Percentiles rank a stretch among this genome's conserved stretches.
Conservation (phyloP, 495 filamentous ascomycete genomes). For the Xylaria castorea region DNA sequence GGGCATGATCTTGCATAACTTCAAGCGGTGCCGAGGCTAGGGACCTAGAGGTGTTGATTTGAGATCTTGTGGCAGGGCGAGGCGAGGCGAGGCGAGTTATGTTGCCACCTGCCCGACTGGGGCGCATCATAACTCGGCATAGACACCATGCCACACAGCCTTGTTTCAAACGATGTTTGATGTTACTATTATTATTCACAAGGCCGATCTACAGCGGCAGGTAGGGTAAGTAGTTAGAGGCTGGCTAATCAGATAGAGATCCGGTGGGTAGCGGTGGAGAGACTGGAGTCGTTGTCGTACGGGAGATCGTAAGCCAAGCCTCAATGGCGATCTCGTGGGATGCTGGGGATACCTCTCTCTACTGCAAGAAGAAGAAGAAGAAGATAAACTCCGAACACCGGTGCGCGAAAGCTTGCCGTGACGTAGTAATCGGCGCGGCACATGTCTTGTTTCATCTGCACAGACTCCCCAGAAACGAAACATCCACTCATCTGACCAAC, state of each 20-base stretch:
- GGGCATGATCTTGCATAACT: conserved; percentile 1
- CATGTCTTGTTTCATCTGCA: conserved; percentile 18
- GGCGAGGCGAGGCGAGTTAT: conserved; percentile 6
- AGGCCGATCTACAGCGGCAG: conserved; percentile 7
- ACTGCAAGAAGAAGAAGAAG: background rate
- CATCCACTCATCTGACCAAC: background rate
- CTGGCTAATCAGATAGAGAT: background rate
- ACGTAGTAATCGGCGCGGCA: conserved; percentile 11
- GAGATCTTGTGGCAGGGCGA: conserved; percentile 22
- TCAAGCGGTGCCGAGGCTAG: background rate
- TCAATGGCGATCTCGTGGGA: conserved; percentile 16
- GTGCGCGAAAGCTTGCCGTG: background rate
- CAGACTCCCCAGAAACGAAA: conserved; percentile 8
- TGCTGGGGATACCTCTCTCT: background rate
- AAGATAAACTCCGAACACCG: conserved; percentile 6
- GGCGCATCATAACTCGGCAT: conserved; percentile 13
- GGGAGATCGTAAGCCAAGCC: conserved; percentile 21
- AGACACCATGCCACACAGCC: conserved; percentile 18
- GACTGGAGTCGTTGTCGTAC: conserved; percentile 7
- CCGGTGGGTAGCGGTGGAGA: background rate
- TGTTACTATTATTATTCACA: conserved; percentile 19
- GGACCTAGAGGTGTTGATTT: conserved; percentile 13
- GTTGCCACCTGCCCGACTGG: conserved; percentile 20
- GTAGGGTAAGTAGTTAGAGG: background rate
- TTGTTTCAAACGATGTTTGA: conserved; percentile 16